Evolutionary conservation across 2,329 filamentous ascomycete species (phyloP).

Genomic region (Ophiocordyceps camponoti-leonardi): DNA sequence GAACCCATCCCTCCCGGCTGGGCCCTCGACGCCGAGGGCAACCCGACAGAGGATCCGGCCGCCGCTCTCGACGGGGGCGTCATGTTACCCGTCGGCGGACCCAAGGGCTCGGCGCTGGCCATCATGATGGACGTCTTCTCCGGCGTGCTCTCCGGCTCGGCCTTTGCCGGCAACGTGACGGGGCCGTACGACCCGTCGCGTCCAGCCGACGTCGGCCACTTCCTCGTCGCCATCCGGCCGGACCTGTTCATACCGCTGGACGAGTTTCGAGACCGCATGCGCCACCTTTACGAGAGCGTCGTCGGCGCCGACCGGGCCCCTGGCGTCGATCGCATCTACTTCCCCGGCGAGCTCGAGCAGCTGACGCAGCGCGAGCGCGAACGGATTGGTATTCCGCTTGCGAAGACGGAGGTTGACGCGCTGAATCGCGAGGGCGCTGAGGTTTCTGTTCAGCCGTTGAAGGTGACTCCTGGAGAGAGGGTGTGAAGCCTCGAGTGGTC

Average conservation of each 20-base stretch:
- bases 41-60: slow-evolving; percentile 52
- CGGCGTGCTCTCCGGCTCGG: slow-evolving; percentile 58
- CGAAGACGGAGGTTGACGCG: slow-evolving; percentile 35
- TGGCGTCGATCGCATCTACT: slow-evolving; percentile 41
- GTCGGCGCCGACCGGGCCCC: slow-evolving; percentile 34
- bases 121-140: slow-evolving; percentile 89
- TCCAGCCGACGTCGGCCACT: slow-evolving; percentile 57
- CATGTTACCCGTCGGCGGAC: slow-evolving; percentile 75
- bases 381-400: slow-evolving; percentile 39
- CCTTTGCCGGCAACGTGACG: slow-evolving; percentile 62
- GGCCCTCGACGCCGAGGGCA: slow-evolving; percentile 57
- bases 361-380: slow-evolving; percentile 30
- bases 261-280: slow-evolving; percentile 48
- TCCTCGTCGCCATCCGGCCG: slow-evolving; percentile 54
- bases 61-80: slow-evolving; percentile 58
- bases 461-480: neutral
- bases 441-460: slow-evolving; percentile 17
- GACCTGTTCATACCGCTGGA: slow-evolving; percentile 56
- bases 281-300: slow-evolving; percentile 34
- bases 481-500: neutral
- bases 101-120: slow-evolving; percentile 59
- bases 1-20: slow-evolving; percentile 57
- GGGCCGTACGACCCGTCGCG: slow-evolving; percentile 57
- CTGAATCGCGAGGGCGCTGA: slow-evolving; percentile 34
- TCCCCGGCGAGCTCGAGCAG: slow-evolving; percentile 46